These are phyloP conservation scores for Neonothopanus nambi DNA, from an alignment of 1,284 basidiomycete genomes.

Conservation along the genomic window DNA sequence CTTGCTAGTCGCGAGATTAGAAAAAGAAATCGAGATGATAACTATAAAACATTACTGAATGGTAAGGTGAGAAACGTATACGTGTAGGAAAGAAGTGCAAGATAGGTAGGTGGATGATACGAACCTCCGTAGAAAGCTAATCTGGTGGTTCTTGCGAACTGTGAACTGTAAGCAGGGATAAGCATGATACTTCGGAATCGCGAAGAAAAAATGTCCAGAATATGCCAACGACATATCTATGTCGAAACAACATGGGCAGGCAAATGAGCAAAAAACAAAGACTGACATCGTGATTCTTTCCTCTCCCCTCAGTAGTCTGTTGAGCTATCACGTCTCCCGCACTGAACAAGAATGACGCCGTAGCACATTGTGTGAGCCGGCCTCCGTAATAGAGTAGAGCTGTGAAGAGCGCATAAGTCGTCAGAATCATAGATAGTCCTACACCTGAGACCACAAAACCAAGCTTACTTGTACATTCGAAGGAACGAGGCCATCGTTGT, in stretches of 20 bases:
- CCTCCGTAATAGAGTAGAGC: slow-evolving; percentile 60
- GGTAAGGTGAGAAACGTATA: neutral
- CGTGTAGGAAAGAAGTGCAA: slow-evolving; percentile 7
- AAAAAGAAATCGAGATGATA: neutral
- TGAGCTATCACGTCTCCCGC: slow-evolving; percentile 84
- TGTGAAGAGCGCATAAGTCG: slow-evolving; percentile 27
- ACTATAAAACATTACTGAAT: too few species aligned
- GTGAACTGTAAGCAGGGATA: slow-evolving; percentile 10
- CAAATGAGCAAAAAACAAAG: neutral
- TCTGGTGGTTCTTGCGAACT: slow-evolving; percentile 73
- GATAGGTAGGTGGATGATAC: too few species aligned
- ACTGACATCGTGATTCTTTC: slow-evolving; percentile 69
- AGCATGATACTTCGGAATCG: neutral
- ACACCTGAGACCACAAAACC: neutral
- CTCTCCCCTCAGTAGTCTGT: slow-evolving; percentile 72
- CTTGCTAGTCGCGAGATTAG: too few species aligned
- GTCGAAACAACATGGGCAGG: neutral
- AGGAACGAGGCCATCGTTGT: slow-evolving; percentile 11
- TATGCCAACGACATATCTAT: neutral
- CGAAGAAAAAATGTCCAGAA: neutral
- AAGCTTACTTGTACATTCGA: slow-evolving; percentile 15
- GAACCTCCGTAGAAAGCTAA: slow-evolving; percentile 75
- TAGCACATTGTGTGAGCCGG: slow-evolving; percentile 64
- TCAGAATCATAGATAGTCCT: neutral
- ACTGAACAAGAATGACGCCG: slow-evolving; percentile 71